phyloP scores from a whole-genome alignment of 768 basidiomycete species.

The Paxillus rubicundulus region DNA sequence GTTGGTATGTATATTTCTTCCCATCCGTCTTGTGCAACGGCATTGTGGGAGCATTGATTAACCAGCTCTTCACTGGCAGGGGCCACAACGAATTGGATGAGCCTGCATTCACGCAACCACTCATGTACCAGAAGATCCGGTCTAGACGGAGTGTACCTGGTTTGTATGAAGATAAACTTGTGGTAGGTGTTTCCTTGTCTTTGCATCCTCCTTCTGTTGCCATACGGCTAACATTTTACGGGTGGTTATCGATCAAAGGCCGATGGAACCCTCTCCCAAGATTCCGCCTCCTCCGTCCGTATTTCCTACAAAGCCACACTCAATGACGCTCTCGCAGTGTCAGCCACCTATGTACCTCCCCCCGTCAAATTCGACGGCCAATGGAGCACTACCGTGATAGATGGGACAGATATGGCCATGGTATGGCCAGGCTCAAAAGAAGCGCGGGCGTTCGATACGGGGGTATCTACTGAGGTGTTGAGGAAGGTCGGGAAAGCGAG shows the following conservation, averaged over 20 bases:
- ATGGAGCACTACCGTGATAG: constrained; percentile 46
- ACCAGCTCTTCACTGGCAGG: constrained; percentile 41
- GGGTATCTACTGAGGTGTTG: constrained; percentile 53
- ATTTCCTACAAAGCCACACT: constrained; percentile 59
- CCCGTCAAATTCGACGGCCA: constrained; percentile 60
- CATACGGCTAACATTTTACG: too few species aligned
- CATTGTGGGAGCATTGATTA: background rate
- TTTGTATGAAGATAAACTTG: constrained; percentile 76
- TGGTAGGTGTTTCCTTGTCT: constrained; percentile 43
- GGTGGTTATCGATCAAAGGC: constrained; percentile 8
- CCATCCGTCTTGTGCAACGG: background rate
- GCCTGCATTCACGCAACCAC: constrained; percentile 81
- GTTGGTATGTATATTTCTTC: constrained; percentile 49
- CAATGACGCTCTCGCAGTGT: constrained; percentile 54
- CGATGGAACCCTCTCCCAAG: constrained; percentile 43
- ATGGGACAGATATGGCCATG: constrained; percentile 21
- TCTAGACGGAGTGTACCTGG: constrained; percentile 74
- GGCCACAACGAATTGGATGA: constrained; percentile 90
- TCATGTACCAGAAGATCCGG: constrained; percentile 89
- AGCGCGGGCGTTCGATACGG: constrained; percentile 65
- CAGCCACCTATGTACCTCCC: constrained; percentile 46
- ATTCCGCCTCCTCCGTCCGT: constrained; percentile 51
- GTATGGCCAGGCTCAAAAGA: constrained; percentile 59
- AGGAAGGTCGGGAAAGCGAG: constrained; percentile 64
- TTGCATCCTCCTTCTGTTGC: background rate